A percentile compares a stretch with the other conserved stretches of the same genome.
Conservation (phyloP, 371 early-diverging fungal genomes). For the Mucor circinelloides region DNA sequence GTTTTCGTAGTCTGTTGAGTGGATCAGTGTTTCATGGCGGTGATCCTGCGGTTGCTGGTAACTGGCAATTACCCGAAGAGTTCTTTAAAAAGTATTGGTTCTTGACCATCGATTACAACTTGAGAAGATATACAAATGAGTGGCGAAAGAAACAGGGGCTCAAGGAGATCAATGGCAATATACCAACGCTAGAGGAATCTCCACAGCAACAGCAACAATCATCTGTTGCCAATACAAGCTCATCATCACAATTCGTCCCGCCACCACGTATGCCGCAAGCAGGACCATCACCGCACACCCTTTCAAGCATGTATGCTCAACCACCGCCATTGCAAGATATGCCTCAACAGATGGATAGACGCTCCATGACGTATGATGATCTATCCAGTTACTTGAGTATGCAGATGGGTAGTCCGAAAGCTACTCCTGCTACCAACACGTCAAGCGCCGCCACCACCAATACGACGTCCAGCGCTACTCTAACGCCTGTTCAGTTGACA, state of each 20-base stretch:
- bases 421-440: background rate
- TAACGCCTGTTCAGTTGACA: constrained; percentile 11
- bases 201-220: background rate
- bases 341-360: background rate
- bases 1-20: constrained; percentile 51
- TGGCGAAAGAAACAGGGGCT: constrained; percentile 36
- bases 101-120: constrained; percentile 46
- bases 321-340: background rate
- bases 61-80: constrained; percentile 57
- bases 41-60: constrained; percentile 55
- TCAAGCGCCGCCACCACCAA: background rate
- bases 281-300: background rate
- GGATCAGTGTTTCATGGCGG: constrained; percentile 61
- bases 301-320: background rate
- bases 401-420: background rate
- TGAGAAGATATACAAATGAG: constrained; percentile 34
- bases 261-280: background rate
- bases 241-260: background rate
- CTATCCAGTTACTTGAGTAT: constrained; percentile 14
- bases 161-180: constrained; percentile 20
- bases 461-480: background rate
- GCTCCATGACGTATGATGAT: constrained; percentile 6
- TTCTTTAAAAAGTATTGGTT: constrained; percentile 65
- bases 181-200: background rate
- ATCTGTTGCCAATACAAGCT: too few species aligned